These are phyloP conservation scores for Diplocarpon rosae DNA, from an alignment of 2,329 filamentous ascomycete species.

Conservation along the genomic window DNA sequence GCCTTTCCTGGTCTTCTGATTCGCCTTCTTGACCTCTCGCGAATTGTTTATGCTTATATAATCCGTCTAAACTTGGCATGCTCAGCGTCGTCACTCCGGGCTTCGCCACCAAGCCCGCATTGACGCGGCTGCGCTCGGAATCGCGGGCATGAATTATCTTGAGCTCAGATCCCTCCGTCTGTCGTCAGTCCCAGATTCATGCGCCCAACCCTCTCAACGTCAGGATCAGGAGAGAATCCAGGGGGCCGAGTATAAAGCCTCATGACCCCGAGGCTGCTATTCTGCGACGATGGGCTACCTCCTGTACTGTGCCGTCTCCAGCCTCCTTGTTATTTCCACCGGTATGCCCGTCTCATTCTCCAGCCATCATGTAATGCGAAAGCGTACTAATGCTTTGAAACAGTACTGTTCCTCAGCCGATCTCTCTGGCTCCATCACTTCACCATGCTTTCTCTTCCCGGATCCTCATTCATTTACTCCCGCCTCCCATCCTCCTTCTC, in stretches of 20 bases:
- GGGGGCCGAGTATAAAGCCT: conserved; percentile 8
- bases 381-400: conserved; percentile 8
- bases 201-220: conserved; percentile 3
- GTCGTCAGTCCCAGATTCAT: conserved; percentile 7
- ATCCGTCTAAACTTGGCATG: too few species aligned
- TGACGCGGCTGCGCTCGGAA: neutral
- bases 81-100: conserved; percentile 1
- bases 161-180: conserved; percentile 10
- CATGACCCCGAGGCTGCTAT: conserved; percentile 2
- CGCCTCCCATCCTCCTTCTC: conserved; percentile 68
- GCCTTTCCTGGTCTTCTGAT: too few species aligned
- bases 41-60: neutral
- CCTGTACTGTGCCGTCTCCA: conserved; percentile 65
- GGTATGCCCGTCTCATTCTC: conserved; percentile 33
- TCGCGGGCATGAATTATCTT: conserved; percentile 8
- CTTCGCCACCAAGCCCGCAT: conserved; percentile 7
- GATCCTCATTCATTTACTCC: conserved; percentile 57
- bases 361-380: neutral
- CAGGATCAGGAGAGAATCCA: conserved; percentile 5
- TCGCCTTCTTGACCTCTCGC: neutral
- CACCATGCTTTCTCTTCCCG: conserved; percentile 46
- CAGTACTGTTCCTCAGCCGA: conserved; percentile 72
- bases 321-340: conserved; percentile 61
- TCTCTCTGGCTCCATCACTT: conserved; percentile 52
- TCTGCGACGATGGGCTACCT: conserved; percentile 57